Conservation (phyloP, 345 rosid species). For the Salix caprea region DNA sequence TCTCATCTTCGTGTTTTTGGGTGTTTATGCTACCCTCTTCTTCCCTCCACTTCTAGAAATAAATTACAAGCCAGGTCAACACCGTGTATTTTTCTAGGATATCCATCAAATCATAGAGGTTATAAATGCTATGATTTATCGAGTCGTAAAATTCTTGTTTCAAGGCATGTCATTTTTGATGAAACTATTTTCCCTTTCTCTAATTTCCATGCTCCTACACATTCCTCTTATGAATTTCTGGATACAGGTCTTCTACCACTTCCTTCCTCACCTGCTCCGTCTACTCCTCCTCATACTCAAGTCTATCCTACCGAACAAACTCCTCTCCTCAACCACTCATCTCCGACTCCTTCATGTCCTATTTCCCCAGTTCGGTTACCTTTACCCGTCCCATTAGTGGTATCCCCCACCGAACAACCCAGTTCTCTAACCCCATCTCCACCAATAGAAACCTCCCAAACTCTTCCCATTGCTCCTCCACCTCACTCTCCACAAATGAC, state of each 20-base stretch:
- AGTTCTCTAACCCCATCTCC: too few species aligned
- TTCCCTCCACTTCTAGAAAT: not conserved
- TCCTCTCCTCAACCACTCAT: too few species aligned
- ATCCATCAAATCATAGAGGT: not conserved
- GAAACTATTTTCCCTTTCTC: not conserved
- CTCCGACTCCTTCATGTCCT: too few species aligned
- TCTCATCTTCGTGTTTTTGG: not conserved
- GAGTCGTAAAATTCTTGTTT: not conserved
- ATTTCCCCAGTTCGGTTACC: too few species aligned
- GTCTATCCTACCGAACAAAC: too few species aligned
- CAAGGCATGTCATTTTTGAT: not conserved
- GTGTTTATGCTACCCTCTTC: not conserved
- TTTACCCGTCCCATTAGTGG: too few species aligned
- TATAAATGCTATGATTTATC: constrained; percentile 6
- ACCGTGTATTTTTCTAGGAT: constrained; percentile 2
- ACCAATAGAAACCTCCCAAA: too few species aligned
- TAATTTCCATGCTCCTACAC: not conserved
- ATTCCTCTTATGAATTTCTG: not conserved
- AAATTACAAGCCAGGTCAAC: not conserved
- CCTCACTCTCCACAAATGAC: too few species aligned
- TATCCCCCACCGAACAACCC: not conserved
- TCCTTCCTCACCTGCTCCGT: not conserved
- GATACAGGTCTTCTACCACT: not conserved
- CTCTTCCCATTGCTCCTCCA: too few species aligned
- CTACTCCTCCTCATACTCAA: too few species aligned